Conservation (phyloP, 2,329 filamentous ascomycete genomes). For the Eurotiales sp. region DNA sequence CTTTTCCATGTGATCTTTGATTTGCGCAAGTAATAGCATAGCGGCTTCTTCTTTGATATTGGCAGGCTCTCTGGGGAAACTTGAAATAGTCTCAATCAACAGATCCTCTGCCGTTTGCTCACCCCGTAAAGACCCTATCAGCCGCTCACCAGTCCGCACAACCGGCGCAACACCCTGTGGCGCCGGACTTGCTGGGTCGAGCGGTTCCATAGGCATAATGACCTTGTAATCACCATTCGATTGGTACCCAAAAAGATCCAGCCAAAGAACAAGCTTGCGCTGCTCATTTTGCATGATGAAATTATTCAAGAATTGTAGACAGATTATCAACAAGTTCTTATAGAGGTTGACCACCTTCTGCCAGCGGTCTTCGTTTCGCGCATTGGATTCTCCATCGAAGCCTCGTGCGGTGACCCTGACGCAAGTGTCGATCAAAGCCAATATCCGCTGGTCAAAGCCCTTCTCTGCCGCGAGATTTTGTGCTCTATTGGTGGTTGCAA, state of each 20-base stretch:
- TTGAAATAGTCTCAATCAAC: slow-evolving; percentile 41
- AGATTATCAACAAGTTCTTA: slow-evolving; percentile 63
- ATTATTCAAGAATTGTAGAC: slow-evolving; percentile 64
- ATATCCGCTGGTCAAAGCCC: slow-evolving; percentile 58
- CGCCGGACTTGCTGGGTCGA: slow-evolving; percentile 33
- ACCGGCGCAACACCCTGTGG: slow-evolving; percentile 39
- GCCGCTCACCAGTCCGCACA: slow-evolving; percentile 40
- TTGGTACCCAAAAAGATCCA: slow-evolving; percentile 61
- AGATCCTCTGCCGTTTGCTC: slow-evolving; percentile 43
- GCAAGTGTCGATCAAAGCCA: slow-evolving; percentile 60
- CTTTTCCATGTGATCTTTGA: slow-evolving; percentile 48
- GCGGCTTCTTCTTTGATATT: slow-evolving; percentile 46
- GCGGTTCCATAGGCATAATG: slow-evolving; percentile 40
- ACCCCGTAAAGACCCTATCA: slow-evolving; percentile 40
- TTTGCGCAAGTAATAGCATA: slow-evolving; percentile 46
- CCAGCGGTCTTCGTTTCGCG: slow-evolving; percentile 61
- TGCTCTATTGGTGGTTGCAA: slow-evolving; percentile 58
- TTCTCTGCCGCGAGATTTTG: slow-evolving; percentile 61
- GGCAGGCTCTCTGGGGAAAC: slow-evolving; percentile 40
- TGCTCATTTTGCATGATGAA: slow-evolving; percentile 64
- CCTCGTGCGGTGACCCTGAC: slow-evolving; percentile 62
- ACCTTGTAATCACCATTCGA: slow-evolving; percentile 44
- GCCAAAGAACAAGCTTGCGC: slow-evolving; percentile 62
- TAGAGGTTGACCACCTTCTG: slow-evolving; percentile 63
- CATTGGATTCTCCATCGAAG: slow-evolving; percentile 61